These are phyloP conservation scores for Heimioporus sp. DNA, from an alignment of 768 basidiomycete genomes.

Conservation along the genomic window DNA sequence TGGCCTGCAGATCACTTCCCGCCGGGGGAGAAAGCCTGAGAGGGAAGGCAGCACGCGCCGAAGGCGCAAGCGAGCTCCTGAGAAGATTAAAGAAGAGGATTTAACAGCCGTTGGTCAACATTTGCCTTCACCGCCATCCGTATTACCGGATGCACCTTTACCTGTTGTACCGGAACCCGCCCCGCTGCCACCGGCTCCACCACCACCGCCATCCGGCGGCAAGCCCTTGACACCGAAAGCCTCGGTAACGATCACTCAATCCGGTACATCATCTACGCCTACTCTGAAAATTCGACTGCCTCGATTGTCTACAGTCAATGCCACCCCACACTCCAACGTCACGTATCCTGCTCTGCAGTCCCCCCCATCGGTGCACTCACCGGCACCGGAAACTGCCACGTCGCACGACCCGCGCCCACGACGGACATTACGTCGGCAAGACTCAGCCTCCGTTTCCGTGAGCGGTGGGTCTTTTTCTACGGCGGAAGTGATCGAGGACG, in stretches of 20 bases:
- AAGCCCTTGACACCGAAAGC: slow-evolving; percentile 33
- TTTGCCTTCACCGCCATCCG: slow-evolving; percentile 12
- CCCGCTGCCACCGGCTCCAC: slow-evolving; percentile 3
- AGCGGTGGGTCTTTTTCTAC: slow-evolving; percentile 32
- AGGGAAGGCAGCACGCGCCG: slow-evolving; percentile 23
- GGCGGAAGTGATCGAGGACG: slow-evolving; percentile 26
- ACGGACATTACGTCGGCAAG: slow-evolving; percentile 26
- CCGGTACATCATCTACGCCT: slow-evolving; percentile 30
- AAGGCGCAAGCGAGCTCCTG: slow-evolving; percentile 15
- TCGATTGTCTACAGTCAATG: slow-evolving; percentile 29
- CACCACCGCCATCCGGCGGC: slow-evolving; percentile 8
- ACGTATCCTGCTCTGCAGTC: slow-evolving; percentile 20
- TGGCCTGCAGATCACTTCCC: slow-evolving; percentile 7
- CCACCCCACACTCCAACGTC: slow-evolving; percentile 22
- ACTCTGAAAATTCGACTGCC: slow-evolving; percentile 35
- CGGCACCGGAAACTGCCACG: slow-evolving; percentile 19
- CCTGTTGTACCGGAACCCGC: slow-evolving; percentile 12
- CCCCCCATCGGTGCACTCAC: slow-evolving; percentile 16
- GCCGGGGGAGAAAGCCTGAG: slow-evolving; percentile 12
- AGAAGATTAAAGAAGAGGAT: slow-evolving; percentile 17
- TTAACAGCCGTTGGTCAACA: slow-evolving; percentile 5
- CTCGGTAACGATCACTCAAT: slow-evolving; percentile 35
- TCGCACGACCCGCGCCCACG: slow-evolving; percentile 28
- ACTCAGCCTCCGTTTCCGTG: slow-evolving; percentile 29
- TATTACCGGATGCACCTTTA: slow-evolving; percentile 12